Evolutionary conservation across 2,329 filamentous ascomycete genomes (phyloP).

Genomic region (Macroventuria anomochaeta): DNA sequence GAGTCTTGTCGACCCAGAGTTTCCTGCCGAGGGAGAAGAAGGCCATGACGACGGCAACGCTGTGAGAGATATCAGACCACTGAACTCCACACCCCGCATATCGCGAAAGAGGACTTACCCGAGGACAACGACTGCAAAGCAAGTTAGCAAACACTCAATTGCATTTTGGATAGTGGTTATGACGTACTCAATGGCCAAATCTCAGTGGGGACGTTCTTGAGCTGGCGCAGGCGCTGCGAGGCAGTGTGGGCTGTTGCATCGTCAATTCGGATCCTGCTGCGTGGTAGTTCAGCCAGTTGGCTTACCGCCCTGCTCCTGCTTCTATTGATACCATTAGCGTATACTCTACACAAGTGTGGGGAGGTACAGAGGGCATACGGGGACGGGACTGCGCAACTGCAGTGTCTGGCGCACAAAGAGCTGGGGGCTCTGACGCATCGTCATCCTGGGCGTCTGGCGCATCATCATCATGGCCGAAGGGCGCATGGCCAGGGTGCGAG

Average conservation of each 20-base stretch:
- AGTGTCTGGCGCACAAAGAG: constrained; percentile 56
- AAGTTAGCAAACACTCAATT: constrained; percentile 25
- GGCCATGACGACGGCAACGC: constrained; percentile 75
- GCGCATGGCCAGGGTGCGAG: constrained; percentile 50
- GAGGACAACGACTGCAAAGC: constrained; percentile 76
- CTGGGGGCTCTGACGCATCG: constrained; percentile 47
- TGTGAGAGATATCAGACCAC: constrained; percentile 45
- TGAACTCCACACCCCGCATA: constrained; percentile 19
- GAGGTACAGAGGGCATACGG: constrained; percentile 63
- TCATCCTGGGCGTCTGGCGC: constrained; percentile 48
- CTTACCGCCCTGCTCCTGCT: constrained; percentile 69
- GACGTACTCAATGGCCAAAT: constrained; percentile 88
- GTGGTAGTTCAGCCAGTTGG: constrained; percentile 26
- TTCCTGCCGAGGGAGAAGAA: constrained; percentile 83
- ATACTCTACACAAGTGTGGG: constrained; percentile 1
- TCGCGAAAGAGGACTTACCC: constrained; percentile 62
- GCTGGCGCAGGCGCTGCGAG: constrained; percentile 88
- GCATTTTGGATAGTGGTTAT: not conserved
- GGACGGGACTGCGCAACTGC: constrained; percentile 64
- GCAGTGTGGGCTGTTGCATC: constrained; percentile 81
- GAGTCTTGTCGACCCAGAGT: constrained; percentile 86
- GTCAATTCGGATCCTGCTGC: constrained; percentile 24
- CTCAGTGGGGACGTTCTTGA: constrained; percentile 91
- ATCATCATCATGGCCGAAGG: constrained; percentile 51
- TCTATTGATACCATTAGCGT: constrained; percentile 59